phyloP scores from a whole-genome alignment of 768 basidiomycete species.

The Panus rudis region DNA sequence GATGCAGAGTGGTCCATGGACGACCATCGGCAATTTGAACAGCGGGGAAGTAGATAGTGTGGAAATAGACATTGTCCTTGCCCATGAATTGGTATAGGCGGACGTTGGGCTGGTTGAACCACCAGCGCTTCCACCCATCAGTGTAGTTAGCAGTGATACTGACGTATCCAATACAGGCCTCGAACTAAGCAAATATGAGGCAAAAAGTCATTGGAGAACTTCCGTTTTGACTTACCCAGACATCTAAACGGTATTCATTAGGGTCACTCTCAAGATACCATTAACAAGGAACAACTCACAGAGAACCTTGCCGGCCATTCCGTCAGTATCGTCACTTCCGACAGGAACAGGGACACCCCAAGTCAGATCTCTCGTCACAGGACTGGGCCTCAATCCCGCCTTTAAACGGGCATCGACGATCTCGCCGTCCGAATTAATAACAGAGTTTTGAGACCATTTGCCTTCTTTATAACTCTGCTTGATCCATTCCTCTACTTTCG shows the following conservation, averaged over 20 bases:
- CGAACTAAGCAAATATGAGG: slow-evolving; percentile 51
- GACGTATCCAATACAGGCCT: slow-evolving; percentile 93
- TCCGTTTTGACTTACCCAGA: slow-evolving; percentile 66
- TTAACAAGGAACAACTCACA: slow-evolving; percentile 58
- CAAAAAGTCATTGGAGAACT: slow-evolving; percentile 2
- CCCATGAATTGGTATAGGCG: slow-evolving; percentile 99
- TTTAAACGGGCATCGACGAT: slow-evolving; percentile 87
- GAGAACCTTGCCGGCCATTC: slow-evolving; percentile 91
- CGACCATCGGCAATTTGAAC: slow-evolving; percentile 85
- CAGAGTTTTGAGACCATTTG: slow-evolving; percentile 89
- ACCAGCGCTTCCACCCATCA: slow-evolving; percentile 93
- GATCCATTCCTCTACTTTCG: slow-evolving; percentile 83
- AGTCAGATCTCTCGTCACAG: slow-evolving; percentile 86
- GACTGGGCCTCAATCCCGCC: slow-evolving; percentile 78
- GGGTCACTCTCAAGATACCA: background rate
- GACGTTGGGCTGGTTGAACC: slow-evolving; percentile 88
- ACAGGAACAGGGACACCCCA: slow-evolving; percentile 96
- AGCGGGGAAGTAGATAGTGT: slow-evolving; percentile 91
- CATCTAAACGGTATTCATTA: slow-evolving; percentile 44
- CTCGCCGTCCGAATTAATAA: slow-evolving; percentile 82
- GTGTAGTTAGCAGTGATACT: slow-evolving; percentile 97
- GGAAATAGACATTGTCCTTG: slow-evolving; percentile 99
- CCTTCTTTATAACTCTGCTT: slow-evolving; percentile 70
- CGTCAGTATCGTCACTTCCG: slow-evolving; percentile 64
- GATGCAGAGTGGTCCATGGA: slow-evolving; percentile 90